Conservation (phyloP, 345 rosid genomes). For the Brassica nigra region DNA sequence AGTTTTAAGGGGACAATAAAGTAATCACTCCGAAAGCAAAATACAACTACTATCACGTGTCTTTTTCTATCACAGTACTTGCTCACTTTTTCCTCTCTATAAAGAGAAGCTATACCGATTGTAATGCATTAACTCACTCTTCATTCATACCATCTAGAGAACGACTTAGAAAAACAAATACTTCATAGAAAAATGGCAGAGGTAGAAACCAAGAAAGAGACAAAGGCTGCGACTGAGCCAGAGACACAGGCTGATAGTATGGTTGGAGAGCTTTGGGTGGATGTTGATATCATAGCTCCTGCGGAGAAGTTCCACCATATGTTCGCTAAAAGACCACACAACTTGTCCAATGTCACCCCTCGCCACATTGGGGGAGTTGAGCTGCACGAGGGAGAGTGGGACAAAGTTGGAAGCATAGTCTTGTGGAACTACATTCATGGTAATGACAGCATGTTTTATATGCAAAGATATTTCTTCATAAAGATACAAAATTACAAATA, state of each 20-base stretch:
- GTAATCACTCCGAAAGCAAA: not conserved
- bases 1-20: not conserved
- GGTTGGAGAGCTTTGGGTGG: not conserved
- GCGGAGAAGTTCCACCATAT: constrained; percentile 13
- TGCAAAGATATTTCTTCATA: not conserved
- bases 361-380: not conserved
- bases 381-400: constrained; percentile 30
- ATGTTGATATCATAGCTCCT: not conserved
- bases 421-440: constrained; percentile 22
- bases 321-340: constrained; percentile 13
- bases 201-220: not conserved
- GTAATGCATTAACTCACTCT: not conserved
- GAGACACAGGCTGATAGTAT: not conserved
- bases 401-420: constrained; percentile 27
- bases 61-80: not conserved
- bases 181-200: not conserved
- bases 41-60: not conserved
- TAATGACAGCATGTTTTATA: not conserved
- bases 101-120: not conserved
- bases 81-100: no score
- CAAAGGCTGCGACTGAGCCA: not conserved
- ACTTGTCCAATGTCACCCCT: constrained; percentile 1
- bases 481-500: not conserved
- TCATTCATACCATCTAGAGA: not conserved
- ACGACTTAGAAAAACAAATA: not conserved